phyloP scores from a whole-genome alignment of 805 yeast species.

The Grigorovia yakushimaensis region DNA sequence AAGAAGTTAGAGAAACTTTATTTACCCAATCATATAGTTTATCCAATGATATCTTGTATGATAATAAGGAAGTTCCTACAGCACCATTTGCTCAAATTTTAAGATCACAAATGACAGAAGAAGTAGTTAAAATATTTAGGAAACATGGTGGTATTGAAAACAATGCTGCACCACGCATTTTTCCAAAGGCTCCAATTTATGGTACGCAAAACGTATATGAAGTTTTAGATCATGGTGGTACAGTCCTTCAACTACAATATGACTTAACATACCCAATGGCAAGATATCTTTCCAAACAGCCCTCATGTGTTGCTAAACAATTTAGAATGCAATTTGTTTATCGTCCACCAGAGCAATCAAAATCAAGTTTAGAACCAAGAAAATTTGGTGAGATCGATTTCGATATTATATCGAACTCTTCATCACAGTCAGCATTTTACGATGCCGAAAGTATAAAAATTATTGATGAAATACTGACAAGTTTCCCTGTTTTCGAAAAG shows the following conservation, averaged over 20 bases:
- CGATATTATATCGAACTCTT: slow-evolving; percentile 56
- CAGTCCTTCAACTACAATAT: slow-evolving; percentile 79
- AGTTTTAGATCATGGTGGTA: slow-evolving; percentile 75
- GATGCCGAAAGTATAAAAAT: slow-evolving; percentile 89
- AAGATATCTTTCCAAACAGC: slow-evolving; percentile 61
- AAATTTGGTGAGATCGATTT: slow-evolving; percentile 78
- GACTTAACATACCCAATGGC: slow-evolving; percentile 90
- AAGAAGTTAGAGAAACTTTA: slow-evolving; percentile 77
- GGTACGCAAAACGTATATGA: slow-evolving; percentile 62
- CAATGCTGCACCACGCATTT: slow-evolving; percentile 51
- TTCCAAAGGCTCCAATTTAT: slow-evolving; percentile 73
- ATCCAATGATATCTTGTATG: slow-evolving; percentile 80
- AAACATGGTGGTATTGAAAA: slow-evolving; percentile 85
- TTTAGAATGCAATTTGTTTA: slow-evolving; percentile 75
- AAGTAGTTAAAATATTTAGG: slow-evolving; percentile 53
- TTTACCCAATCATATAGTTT: slow-evolving; percentile 78
- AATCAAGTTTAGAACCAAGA: slow-evolving; percentile 58
- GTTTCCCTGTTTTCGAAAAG: slow-evolving; percentile 57
- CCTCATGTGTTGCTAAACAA: slow-evolving; percentile 38
- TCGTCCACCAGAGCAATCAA: slow-evolving; percentile 47
- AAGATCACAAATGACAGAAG: slow-evolving; percentile 49
- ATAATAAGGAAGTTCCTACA: slow-evolving; percentile 30
- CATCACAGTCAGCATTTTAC: slow-evolving; percentile 40
- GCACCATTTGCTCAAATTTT: slow-evolving; percentile 43
- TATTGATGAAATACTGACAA: slow-evolving; percentile 57